Evolutionary conservation across 2,329 filamentous ascomycete species (phyloP).

Genomic region (Pestalotiopsis sp.): DNA sequence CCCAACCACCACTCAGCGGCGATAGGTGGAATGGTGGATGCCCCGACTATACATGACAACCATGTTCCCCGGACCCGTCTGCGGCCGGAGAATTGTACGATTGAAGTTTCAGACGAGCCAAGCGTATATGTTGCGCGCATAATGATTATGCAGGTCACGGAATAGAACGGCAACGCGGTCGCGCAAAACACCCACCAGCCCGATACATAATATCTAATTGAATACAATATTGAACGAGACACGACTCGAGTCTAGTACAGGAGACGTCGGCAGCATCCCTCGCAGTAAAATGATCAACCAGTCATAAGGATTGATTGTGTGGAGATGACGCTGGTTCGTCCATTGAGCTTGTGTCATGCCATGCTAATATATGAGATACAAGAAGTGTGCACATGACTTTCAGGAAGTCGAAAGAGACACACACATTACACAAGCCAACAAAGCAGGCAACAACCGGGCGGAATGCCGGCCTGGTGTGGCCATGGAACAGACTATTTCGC

Average conservation of each 20-base stretch:
- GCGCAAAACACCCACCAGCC: neutral
- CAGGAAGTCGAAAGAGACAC: neutral
- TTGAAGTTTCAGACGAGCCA: neutral
- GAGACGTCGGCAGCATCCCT: neutral
- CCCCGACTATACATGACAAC: too few species aligned
- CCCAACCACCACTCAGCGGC: too few species aligned
- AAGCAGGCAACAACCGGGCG: too few species aligned
- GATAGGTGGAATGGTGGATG: too few species aligned
- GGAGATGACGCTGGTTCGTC: neutral
- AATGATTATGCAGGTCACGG: neutral
- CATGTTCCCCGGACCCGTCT: too few species aligned
- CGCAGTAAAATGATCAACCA: neutral
- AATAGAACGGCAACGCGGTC: neutral
- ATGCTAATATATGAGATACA: neutral
- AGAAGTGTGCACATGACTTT: neutral
- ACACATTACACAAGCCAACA: too few species aligned
- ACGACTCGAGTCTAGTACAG: neutral
- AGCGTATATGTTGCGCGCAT: neutral
- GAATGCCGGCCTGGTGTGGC: too few species aligned
- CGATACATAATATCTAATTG: slow-evolving; percentile 1
- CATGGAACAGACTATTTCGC: too few species aligned
- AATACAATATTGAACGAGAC: neutral
- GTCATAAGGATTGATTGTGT: neutral
- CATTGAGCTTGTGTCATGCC: neutral
- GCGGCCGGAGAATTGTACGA: neutral